phyloP scores from a whole-genome alignment of 352 stramenopile genomes.

The Thalassiosira oceanica region DNA sequence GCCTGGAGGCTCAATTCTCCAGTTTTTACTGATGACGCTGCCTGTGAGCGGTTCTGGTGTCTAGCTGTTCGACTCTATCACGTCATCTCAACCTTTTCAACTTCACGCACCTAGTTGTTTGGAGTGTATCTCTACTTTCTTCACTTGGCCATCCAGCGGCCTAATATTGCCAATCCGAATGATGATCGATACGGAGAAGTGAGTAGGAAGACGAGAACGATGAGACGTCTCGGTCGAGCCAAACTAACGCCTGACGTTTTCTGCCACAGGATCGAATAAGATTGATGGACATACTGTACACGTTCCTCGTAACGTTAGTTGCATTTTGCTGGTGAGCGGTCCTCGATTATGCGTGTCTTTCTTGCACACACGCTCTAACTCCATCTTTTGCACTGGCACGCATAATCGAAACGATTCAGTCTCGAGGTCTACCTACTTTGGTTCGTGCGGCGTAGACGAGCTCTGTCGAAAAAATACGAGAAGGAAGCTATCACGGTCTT shows the following conservation, averaged over 20 bases:
- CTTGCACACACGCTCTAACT: too few species aligned
- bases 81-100: too few species aligned
- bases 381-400: slow-evolving; percentile 28
- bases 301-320: slow-evolving; percentile 47
- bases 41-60: too few species aligned
- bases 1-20: slow-evolving; percentile 37
- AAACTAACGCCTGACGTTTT: too few species aligned
- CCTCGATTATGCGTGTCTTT: too few species aligned
- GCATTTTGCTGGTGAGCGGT: too few species aligned
- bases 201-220: too few species aligned
- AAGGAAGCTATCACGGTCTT: slow-evolving; percentile 27
- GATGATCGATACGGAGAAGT: slow-evolving; percentile 20
- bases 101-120: too few species aligned
- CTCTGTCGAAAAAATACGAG: slow-evolving; percentile 53
- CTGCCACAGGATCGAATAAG: slow-evolving; percentile 48
- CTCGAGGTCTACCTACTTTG: slow-evolving; percentile 55
- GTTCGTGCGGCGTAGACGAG: slow-evolving; percentile 57
- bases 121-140: slow-evolving; percentile 70
- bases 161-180: slow-evolving; percentile 32
- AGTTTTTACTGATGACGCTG: slow-evolving; percentile 56
- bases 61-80: too few species aligned
- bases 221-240: too few species aligned
- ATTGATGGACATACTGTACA: slow-evolving; percentile 60
- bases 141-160: slow-evolving; percentile 37
- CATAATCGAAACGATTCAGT: too few species aligned